Evolutionary conservation across 139 green algal genomes (phyloP).

Genomic region (Pseudopediastrum boryanum): DNA sequence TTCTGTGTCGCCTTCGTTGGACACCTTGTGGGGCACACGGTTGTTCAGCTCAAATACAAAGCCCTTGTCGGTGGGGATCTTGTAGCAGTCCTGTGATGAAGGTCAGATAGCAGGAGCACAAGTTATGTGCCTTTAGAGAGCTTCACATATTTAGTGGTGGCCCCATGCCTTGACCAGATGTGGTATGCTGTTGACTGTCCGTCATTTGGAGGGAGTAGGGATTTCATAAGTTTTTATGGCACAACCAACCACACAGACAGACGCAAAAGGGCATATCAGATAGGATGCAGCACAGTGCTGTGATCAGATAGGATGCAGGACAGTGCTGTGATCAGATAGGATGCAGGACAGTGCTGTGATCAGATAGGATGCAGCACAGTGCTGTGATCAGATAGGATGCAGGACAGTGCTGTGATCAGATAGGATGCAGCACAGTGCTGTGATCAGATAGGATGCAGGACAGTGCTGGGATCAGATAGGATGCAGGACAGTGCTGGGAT

Average conservation of each 20-base stretch:
- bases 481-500: too few relatives aligned
- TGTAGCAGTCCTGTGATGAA: constrained; percentile 30
- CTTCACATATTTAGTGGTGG: too few relatives aligned
- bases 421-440: too few relatives aligned
- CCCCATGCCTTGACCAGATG: neutral
- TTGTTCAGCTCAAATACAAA: constrained; percentile 72
- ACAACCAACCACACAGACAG: constrained; percentile 1
- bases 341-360: too few relatives aligned
- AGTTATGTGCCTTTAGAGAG: neutral
- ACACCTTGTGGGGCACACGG: constrained; percentile 44
- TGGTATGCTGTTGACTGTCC: neutral
- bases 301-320: too few relatives aligned
- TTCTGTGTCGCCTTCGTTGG: constrained; percentile 33
- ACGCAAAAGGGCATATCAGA: neutral
- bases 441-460: too few relatives aligned
- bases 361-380: too few relatives aligned
- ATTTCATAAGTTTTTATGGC: neutral
- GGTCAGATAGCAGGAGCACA: neutral
- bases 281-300: too few relatives aligned
- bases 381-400: too few relatives aligned
- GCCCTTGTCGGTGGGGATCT: constrained; percentile 58
- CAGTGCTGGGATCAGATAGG: too few relatives aligned
- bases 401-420: too few relatives aligned
- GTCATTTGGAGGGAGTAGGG: neutral
- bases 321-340: too few relatives aligned